Evolutionary conservation across 805 yeast species (phyloP), one percentile per base, ranked within the genome.

Genomic region (Candida alai): DNA sequence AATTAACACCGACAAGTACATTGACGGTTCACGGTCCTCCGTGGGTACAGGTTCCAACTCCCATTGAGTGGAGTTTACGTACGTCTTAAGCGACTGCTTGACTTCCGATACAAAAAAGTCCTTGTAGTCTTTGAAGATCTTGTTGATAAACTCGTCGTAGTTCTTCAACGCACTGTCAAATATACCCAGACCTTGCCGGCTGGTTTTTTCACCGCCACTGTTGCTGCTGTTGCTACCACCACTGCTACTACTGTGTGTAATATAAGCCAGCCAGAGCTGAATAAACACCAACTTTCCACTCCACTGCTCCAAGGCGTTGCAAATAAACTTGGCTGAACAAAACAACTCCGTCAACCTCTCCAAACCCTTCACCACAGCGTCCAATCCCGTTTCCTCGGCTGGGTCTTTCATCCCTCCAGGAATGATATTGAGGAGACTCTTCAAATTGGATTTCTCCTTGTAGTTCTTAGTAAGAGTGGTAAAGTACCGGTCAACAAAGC

Each of bases 401-500:
- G 56, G 58, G 5, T 60, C 62, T 17, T 66, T 49, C 23, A 52
- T 36, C 2, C 52, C 52, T 1, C 67, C 67, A 1, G 70, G 65
- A 5, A 66, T 55, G 22, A 60, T 52, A 16, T 57, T 52, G 29
- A 62, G 39, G 6, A 62, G 57, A 20, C 52, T 44, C 40, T 55
- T 61, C 50, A 45, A 58, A 28, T 51, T 52, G 37, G 51, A 56
- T 5, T 53, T 42, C 11, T 65, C 71, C 20, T 62, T 59, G 19
- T 69, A 55, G 11, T 71, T 64, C 10, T 58, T 61, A 23, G 61
- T 54, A 24, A 78, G 51, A 10, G 60, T 58, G 5, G 58, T 62
- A 40, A 62, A 65, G 48, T 78, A 81, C 25, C 57, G 58, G 33
- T 79, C 81, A 18, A 82, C 47, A 18, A 83, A 48, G 16, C 65